Percentiles rank a stretch among this genome's conserved stretches.
These are phyloP conservation scores for Ascocoryne sarcoides DNA, from an alignment of 2,329 filamentous ascomycete genomes.

Conservation along the genomic window DNA sequence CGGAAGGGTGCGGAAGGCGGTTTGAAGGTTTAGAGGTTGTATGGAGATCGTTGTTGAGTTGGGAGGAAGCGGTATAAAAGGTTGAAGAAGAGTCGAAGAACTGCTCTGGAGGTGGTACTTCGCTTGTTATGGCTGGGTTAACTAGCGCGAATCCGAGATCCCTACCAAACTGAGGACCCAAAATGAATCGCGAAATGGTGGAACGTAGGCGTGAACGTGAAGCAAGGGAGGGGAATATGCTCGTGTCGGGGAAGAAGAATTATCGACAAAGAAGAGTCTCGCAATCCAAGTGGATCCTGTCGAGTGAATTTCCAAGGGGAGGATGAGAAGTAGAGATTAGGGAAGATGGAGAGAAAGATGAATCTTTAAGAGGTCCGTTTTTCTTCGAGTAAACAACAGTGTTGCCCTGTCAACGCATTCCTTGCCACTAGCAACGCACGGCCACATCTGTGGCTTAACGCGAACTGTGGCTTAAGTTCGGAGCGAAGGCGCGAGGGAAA, in stretches of 20 bases:
- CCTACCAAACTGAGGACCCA: conserved; percentile 6
- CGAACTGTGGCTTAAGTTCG: no score
- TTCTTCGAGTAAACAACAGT: no score
- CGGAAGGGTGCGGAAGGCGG: conserved; percentile 6
- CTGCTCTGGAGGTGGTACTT: conserved; percentile 13
- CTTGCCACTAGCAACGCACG: no score
- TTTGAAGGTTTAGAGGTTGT: conserved; percentile 19
- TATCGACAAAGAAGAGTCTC: not conserved
- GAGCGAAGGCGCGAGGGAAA: no score
- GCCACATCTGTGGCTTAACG: no score
- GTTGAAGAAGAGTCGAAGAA: conserved; percentile 14
- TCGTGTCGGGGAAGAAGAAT: no score
- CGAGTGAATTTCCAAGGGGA: not conserved
- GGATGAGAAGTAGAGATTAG: not conserved
- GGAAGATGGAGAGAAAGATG: not conserved
- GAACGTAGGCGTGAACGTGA: not conserved
- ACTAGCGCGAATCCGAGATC: conserved; percentile 8
- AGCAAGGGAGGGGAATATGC: not conserved
- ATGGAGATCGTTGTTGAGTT: conserved; percentile 27
- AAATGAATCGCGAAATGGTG: conserved; percentile 9
- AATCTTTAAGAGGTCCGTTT: no score
- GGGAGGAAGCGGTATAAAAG: conserved; percentile 17
- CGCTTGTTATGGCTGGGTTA: conserved; percentile 17
- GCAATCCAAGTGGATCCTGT: not conserved
- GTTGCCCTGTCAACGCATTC: no score